Base-by-base conservation (phyloP, 2,329 filamentous ascomycete genomes). In the Tolypocladium cylindrosporum region DNA sequence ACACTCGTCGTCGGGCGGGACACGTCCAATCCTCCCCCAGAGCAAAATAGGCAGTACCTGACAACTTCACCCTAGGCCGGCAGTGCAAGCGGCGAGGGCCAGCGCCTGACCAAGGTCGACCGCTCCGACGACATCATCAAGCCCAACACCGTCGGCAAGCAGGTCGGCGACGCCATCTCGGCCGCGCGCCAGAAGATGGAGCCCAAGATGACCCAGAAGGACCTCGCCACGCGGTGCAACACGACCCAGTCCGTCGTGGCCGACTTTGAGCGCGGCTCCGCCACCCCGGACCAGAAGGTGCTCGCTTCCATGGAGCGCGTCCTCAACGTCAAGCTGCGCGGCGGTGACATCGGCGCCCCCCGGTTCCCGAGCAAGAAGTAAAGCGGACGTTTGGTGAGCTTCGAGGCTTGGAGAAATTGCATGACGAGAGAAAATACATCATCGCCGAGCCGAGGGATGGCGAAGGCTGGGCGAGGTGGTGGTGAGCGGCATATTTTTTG, bases 21-120 rank as follows among this genome's bases (percentile, higher is more conserved):
- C 24, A 48, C 24, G 43, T 31, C 14, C 24, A 14, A 48, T 48
- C 7, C 4, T 16, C 5, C 14, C 43, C 14, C 7, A 2, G 14
- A 27, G 5, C 36, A 14, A 52, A 8, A 24, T 31, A 19, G 34
- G 19, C 34, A 5, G 14, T 34, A 45, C 27, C 60, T 71, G 50
- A 70, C 56, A 55, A 27, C 31, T 55, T 34, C 8, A 16, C 27
- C 34, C 16, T 42, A 74, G 72, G 37, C 61, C 21, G 62, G 65
- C 21, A 59, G 62, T 31, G 62, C 65, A 56, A 66, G 67, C 64
- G 93, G 67, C 64, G 93, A 97, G 77, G 94, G 94, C 67, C 94
- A 99, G 78, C 92, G 90, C 72, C 82, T 97, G 64, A 97, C 94
- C 65, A 97, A 97, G 81, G 92, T 99, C 74, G 94, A 97, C 81